Conservation (phyloP, 352 stramenopile species). For the Phytophthora ramorum region DNA sequence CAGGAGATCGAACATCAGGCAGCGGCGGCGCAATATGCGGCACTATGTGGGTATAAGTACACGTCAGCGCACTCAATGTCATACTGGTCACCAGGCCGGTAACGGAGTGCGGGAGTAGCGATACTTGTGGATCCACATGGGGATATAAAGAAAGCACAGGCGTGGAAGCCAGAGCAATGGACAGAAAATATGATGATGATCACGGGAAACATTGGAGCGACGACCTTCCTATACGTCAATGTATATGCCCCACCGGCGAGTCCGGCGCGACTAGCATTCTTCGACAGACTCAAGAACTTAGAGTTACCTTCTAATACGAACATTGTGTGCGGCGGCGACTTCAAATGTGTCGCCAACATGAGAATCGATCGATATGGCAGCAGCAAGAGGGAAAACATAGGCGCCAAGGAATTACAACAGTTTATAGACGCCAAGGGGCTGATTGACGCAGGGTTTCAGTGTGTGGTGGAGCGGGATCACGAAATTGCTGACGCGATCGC, state of each 20-base stretch:
- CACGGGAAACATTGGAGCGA: background rate
- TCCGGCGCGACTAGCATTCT: background rate
- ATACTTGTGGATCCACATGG: slow-evolving; percentile 2
- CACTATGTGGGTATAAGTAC: background rate
- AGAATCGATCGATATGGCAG: background rate
- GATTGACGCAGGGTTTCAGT: background rate
- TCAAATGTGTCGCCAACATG: background rate
- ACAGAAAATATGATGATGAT: background rate
- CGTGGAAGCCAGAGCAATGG: background rate
- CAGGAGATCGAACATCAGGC: background rate
- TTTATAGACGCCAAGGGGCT: background rate
- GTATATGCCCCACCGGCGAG: background rate
- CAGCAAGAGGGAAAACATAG: background rate
- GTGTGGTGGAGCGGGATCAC: too few species aligned
- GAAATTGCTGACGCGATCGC: too few species aligned
- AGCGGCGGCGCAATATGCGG: background rate
- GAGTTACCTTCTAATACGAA: background rate
- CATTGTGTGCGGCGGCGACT: background rate
- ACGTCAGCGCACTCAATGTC: background rate
- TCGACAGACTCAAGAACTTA: background rate
- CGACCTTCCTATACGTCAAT: background rate
- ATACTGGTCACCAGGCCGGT: background rate
- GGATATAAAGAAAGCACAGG: background rate
- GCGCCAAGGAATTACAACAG: background rate
- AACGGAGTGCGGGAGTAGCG: background rate